Conservation (phyloP, 1,284 basidiomycete species). For the Dichomitus squalens region DNA sequence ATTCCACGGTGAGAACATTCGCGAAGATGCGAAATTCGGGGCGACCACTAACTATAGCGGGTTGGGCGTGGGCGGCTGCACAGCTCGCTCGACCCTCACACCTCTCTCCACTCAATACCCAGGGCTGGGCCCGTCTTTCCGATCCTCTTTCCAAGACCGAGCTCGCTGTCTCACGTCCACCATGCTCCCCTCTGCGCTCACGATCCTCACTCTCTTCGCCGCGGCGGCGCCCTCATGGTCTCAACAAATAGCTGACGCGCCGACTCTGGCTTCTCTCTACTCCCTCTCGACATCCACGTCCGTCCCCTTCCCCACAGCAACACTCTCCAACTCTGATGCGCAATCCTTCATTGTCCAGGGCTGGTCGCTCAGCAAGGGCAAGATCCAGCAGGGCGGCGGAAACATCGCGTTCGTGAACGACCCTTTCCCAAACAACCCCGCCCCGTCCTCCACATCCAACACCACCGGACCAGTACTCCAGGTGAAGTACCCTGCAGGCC, state of each 20-base stretch:
- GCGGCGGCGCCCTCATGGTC: constrained; percentile 14
- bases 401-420: constrained; percentile 66
- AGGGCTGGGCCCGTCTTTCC: constrained; percentile 8
- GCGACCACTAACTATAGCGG: neutral
- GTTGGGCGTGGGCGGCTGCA: neutral
- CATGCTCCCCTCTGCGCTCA: constrained; percentile 19
- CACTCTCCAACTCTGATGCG: constrained; percentile 51
- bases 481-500: constrained; percentile 64
- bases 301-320: constrained; percentile 69
- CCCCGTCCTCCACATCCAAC: constrained; percentile 29
- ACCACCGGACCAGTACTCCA: constrained; percentile 58
- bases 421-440: constrained; percentile 57
- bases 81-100: neutral
- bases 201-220: constrained; percentile 19
- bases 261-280: constrained; percentile 53
- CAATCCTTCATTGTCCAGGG: constrained; percentile 54
- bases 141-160: neutral
- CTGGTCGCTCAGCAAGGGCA: constrained; percentile 64
- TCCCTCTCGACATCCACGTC: constrained; percentile 62
- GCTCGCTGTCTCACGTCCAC: neutral
- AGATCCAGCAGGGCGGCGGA: constrained; percentile 55
- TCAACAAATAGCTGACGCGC: constrained; percentile 29
- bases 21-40: too few relatives aligned
- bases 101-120: neutral
- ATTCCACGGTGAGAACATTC: too few relatives aligned